These are phyloP conservation scores for Suillus americanus DNA, from an alignment of 768 basidiomycete species.

Conservation along the genomic window DNA sequence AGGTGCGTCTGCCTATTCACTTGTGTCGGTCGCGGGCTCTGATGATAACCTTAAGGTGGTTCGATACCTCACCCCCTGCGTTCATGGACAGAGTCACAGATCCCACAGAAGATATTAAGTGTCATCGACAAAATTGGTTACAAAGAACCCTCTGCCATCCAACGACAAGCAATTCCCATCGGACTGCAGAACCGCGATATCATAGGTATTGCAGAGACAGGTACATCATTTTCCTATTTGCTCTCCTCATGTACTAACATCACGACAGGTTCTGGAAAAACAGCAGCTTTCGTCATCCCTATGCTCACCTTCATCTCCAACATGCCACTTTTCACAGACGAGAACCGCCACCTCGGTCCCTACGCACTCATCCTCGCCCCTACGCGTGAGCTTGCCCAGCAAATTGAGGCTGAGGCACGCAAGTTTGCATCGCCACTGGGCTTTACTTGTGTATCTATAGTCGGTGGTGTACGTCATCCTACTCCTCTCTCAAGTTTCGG, in stretches of 20 bases:
- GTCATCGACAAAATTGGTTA: constrained; percentile 93
- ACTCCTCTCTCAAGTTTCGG: constrained; percentile 7
- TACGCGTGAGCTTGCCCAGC: constrained; percentile 98
- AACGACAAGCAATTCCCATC: constrained; percentile 98
- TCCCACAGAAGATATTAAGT: constrained; percentile 75
- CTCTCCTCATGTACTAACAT: constrained; percentile 7
- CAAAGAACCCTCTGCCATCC: constrained; percentile 95
- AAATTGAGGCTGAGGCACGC: constrained; percentile 90
- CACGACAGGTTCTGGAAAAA: constrained; percentile 89
- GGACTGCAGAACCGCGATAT: constrained; percentile 95
- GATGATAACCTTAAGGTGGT: constrained; percentile 57
- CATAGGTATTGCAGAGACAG: constrained; percentile 98
- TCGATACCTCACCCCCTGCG: constrained; percentile 91
- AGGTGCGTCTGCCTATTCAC: constrained; percentile 45
- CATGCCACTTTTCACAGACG: constrained; percentile 84
- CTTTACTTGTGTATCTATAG: constrained; percentile 94
- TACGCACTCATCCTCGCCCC: constrained; percentile 92
- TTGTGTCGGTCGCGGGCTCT: neutral
- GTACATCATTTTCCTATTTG: constrained; percentile 39
- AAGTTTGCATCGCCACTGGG: constrained; percentile 91
- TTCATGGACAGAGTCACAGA: constrained; percentile 86
- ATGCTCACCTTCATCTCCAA: constrained; percentile 94
- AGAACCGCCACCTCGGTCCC: constrained; percentile 91
- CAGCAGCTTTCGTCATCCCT: constrained; percentile 96
- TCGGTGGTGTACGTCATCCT: constrained; percentile 73